These are phyloP conservation scores for Amaranthus hypochondriacus DNA, from an alignment of 148 eudicot species.

Conservation along the genomic window DNA sequence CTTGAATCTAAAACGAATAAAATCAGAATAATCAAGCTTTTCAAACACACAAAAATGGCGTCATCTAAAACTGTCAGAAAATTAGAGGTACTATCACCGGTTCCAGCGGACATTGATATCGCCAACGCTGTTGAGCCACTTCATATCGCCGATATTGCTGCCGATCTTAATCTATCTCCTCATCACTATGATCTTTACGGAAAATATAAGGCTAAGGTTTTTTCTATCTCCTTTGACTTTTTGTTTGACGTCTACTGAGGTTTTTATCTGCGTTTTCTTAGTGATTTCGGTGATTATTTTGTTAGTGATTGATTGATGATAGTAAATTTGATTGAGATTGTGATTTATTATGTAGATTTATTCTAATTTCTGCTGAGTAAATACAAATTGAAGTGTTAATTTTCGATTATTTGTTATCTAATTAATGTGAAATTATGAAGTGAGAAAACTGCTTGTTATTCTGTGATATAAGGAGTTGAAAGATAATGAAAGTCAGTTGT, in stretches of 20 bases:
- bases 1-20: no score
- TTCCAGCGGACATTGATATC: conserved; percentile 89
- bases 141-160: conserved; percentile 77
- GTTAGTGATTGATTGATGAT: not conserved
- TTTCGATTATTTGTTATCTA: no score
- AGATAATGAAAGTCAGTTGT: no score
- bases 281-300: not conserved
- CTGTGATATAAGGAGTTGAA: no score
- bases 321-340: not conserved
- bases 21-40: no score
- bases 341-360: not conserved
- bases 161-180: conserved; percentile 56
- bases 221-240: not conserved
- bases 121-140: conserved; percentile 75
- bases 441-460: no score
- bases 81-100: conserved; percentile 67
- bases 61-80: conserved; percentile 45
- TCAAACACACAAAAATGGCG: conserved; percentile 18
- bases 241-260: not conserved
- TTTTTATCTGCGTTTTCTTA: not conserved
- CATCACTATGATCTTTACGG: conserved; percentile 86
- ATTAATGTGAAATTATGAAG: no score
- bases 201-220: conserved; percentile 94
- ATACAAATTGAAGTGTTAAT: not conserved
- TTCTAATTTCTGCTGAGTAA: no score